These are phyloP conservation scores for Punctularia strigosozonata DNA, from an alignment of 768 basidiomycete genomes.

Conservation along the genomic window DNA sequence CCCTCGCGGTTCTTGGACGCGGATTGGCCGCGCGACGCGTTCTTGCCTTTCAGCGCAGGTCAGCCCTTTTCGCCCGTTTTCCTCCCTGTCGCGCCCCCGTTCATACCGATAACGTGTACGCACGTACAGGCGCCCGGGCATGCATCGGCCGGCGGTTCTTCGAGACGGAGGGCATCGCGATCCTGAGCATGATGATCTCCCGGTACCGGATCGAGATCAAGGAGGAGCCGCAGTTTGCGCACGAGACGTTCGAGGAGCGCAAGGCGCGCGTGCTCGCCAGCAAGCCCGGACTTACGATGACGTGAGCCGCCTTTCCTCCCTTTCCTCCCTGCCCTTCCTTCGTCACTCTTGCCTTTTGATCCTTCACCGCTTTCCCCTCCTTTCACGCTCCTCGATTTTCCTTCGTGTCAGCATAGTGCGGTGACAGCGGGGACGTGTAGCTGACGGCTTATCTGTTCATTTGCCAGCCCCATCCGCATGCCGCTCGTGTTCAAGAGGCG, in stretches of 20 bases:
- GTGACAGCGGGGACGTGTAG: background rate
- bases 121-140: constrained; percentile 7
- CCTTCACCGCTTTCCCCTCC: too few species aligned
- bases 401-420: too few species aligned
- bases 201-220: constrained; percentile 35
- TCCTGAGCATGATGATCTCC: constrained; percentile 32
- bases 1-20: constrained; percentile 23
- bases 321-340: background rate
- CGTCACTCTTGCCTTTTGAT: background rate
- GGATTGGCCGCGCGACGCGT: constrained; percentile 21
- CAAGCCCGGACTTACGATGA: constrained; percentile 27
- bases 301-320: constrained; percentile 22
- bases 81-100: background rate
- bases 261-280: constrained; percentile 28
- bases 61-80: background rate
- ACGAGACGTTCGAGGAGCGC: constrained; percentile 34
- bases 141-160: constrained; percentile 23
- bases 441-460: background rate
- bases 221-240: constrained; percentile 35
- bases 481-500: constrained; percentile 24
- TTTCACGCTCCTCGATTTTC: too few species aligned
- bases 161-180: constrained; percentile 36
- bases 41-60: constrained; percentile 19
- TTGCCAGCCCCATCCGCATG: constrained; percentile 17
- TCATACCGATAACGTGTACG: background rate